A percentile compares a stretch with the other conserved stretches of the same genome.
These are phyloP conservation scores for Cystoderma amianthinum DNA, from an alignment of 768 basidiomycete species.

Conservation along the genomic window DNA sequence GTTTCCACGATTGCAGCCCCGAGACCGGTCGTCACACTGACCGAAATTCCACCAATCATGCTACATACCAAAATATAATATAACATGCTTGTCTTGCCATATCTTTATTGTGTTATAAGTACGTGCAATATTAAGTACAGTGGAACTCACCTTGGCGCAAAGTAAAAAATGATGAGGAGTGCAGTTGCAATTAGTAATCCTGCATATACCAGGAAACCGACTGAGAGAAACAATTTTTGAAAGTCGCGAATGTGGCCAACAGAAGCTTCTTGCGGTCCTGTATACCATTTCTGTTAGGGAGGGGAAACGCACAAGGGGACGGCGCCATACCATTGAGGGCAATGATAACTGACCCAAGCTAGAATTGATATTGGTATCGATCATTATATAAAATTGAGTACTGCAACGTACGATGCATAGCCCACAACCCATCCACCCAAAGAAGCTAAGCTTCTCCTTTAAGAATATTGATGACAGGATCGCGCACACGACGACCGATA, in stretches of 20 bases:
- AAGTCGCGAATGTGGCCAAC: constrained; percentile 69
- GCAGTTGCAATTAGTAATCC: constrained; percentile 58
- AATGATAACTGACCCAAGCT: constrained; percentile 85
- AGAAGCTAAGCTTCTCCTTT: constrained; percentile 88
- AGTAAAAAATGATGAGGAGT: constrained; percentile 72
- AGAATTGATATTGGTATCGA: constrained; percentile 2
- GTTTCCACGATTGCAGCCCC: constrained; percentile 86
- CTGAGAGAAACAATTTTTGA: constrained; percentile 71
- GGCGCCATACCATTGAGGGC: constrained; percentile 68
- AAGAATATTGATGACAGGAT: constrained; percentile 91
- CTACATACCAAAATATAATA: constrained; percentile 95
- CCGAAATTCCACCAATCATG: constrained; percentile 93
- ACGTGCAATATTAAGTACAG: constrained; percentile 1
- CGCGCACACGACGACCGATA: constrained; percentile 94
- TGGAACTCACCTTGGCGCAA: constrained; percentile 62
- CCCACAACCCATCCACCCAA: constrained; percentile 93
- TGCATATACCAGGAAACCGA: constrained; percentile 73
- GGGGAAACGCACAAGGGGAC: constrained; percentile 4
- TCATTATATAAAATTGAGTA: background rate
- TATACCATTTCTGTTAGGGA: constrained; percentile 18
- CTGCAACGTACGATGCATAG: constrained; percentile 72
- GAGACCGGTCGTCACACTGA: constrained; percentile 91
- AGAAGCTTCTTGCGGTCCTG: constrained; percentile 64
- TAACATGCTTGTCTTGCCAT: constrained; percentile 89
- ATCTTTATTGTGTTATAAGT: constrained; percentile 30